These are phyloP conservation scores for Postia placenta DNA, from an alignment of 768 basidiomycete genomes.

Conservation along the genomic window DNA sequence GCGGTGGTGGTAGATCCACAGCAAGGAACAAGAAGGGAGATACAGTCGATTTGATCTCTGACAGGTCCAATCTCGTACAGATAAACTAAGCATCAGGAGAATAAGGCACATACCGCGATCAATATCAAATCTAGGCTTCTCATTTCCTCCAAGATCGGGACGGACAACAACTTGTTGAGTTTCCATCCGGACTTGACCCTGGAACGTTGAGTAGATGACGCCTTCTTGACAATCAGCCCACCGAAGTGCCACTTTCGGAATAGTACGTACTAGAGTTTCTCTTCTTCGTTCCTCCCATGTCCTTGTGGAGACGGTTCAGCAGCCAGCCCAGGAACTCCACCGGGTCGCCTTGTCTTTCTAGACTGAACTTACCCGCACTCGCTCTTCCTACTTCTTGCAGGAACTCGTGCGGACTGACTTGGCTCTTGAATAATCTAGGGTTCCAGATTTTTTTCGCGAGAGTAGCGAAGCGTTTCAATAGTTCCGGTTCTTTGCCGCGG, in stretches of 20 bases:
- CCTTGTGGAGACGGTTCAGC: constrained; percentile 87
- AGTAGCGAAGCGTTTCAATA: constrained; percentile 80
- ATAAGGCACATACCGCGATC: constrained; percentile 60
- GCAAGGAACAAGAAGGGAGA: constrained; percentile 96
- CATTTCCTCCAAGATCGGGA: constrained; percentile 64
- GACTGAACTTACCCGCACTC: constrained; percentile 84
- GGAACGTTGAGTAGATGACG: constrained; percentile 89
- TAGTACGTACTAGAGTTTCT: constrained; percentile 72
- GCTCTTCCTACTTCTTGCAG: constrained; percentile 92
- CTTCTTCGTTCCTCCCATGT: constrained; percentile 92
- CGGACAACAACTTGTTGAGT: constrained; percentile 90
- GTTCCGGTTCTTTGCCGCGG: constrained; percentile 73
- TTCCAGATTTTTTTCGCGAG: constrained; percentile 97
- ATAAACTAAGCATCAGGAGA: neutral
- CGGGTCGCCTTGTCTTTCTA: constrained; percentile 94
- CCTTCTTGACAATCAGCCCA: constrained; percentile 38
- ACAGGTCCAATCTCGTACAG: neutral
- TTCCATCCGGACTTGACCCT: constrained; percentile 89
- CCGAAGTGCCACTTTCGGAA: constrained; percentile 12
- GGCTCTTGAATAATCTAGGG: constrained; percentile 91
- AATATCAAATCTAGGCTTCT: constrained; percentile 90
- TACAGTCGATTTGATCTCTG: constrained; percentile 78
- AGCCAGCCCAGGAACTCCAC: constrained; percentile 95
- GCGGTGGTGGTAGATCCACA: constrained; percentile 95
- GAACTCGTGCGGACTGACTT: constrained; percentile 99